Base-by-base conservation (phyloP, 2,329 filamentous ascomycete species). In the Nemania diffusa region DNA sequence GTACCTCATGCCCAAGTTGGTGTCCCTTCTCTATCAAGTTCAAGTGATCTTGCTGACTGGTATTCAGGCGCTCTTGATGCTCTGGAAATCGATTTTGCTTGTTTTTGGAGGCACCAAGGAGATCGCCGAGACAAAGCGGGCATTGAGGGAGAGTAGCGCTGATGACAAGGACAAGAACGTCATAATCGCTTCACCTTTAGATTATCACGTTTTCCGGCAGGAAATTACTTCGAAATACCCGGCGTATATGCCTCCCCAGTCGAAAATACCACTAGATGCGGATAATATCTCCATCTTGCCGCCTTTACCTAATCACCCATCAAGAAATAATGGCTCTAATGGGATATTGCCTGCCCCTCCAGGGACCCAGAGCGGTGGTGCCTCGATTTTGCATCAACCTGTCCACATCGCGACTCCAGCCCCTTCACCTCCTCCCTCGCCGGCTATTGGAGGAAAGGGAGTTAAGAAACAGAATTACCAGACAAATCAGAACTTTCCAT, bases 401-500 rank as follows among this genome's bases (percentile, higher is more conserved):
- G 95, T 99, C 5, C 96, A 99, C 78, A 99, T 99, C 73, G 96
- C 96, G n/a, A 99, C 96, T 0, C 96, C 96, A 0, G 95, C 94
- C 0, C 96, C 96, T 1, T 99, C 96, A 0, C 96, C 96, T 26
- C 96, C 96, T 0, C 96, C 96, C 0, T 97, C 95, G 1, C 96
- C 96, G 0, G 86, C 84, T 9, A 91, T 91, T 37, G 94, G 94
- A 27, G 94, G 94, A 0, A 99, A 98, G 79, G 93, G 92, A 59
- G 94, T 92, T 0, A 99, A 99, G 84, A 99, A 99, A 78, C 96
- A 99, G 76, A 99, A 98, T 73, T 99, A 99, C 75, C 96, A 99
- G 79, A 99, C 96, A 0, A 99, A 99, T 76, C 96, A 99, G 74
- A 96, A 97, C 77, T 98, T 99, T 71, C 96, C 96, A 0, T 98